Base-by-base conservation (phyloP, 352 stramenopile species). In the Pythium coloratum region DNA sequence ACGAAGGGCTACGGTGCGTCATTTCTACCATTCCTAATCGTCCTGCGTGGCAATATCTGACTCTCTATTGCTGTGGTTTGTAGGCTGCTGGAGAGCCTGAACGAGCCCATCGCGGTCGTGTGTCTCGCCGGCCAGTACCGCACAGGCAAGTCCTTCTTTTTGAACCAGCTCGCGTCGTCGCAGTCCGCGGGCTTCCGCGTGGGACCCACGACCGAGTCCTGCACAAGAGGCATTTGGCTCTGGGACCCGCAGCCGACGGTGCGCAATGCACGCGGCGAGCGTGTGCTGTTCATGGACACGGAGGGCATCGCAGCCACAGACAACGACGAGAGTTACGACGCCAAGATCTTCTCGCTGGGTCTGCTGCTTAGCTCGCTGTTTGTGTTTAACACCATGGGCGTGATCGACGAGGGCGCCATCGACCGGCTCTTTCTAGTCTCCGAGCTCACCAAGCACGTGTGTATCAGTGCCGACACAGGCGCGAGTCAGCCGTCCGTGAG, bases 71-170 rank as follows among this genome's bases (percentile, higher is more conserved):
- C 16, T 12, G 36, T 20, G 18, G 34, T n/a, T n/a, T 34, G 5
- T 64, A 92, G 84, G 24, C 55, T 91, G 13, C 71, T 95, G 13
- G 76, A 93, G 64, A 75, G 68, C 16, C 63, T 95, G 4, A 66
- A 76, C 10, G 85, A 95, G 62, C 83, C 87, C 13, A 70, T 95
- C 6, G 85, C 83, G n/a, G 83, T 94, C 50, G 75, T 95, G 28
- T 95, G 82, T 57, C 72, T 95, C 14, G 87, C 85, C 5, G 87
- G 87, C 4, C 85, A 94, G 66, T 95, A 95, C 73, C 76, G 86
- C 67, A 96, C 88, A 42, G 88, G 88, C 62, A 96, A 94, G 72
- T 92, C 84, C 55, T 96, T 96, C 64, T 94, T 96, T 61, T 78
- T 96, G 50, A 96, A 94, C 59, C 86, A 95, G 71, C 76, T 95